These are phyloP conservation scores for Prunus campanulata DNA, from an alignment of 306 rosid species.

Conservation along the genomic window DNA sequence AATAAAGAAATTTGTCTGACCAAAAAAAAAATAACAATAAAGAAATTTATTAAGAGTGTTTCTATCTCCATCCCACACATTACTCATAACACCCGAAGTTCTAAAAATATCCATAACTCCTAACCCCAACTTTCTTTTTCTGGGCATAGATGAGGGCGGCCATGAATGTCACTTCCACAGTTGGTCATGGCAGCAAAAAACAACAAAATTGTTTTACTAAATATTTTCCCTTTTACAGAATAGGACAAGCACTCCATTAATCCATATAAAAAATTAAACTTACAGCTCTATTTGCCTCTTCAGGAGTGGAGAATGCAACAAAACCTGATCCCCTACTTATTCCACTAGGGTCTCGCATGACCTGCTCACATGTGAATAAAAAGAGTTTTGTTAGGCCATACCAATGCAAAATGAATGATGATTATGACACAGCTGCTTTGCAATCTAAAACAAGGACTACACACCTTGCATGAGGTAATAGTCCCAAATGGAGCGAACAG, in stretches of 20 bases:
- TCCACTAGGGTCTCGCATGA: constrained; percentile 96
- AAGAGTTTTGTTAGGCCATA: constrained; percentile 6
- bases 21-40: too few relatives aligned
- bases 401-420: background rate
- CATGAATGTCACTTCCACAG: background rate
- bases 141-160: background rate
- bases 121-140: background rate
- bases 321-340: constrained; percentile 92
- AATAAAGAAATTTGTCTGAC: background rate
- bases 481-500: constrained; percentile 71
- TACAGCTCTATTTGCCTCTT: constrained; percentile 97
- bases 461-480: constrained; percentile 88
- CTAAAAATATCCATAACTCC: background rate
- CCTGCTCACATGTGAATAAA: constrained; percentile 46
- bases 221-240: background rate
- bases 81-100: background rate
- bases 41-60: background rate
- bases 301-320: constrained; percentile 93
- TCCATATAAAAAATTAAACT: constrained; percentile 27
- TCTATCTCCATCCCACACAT: background rate
- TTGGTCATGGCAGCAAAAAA: background rate
- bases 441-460: constrained; percentile 11
- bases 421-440: background rate
- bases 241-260: background rate
- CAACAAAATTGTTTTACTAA: background rate